Conservation (phyloP, 345 rosid species). For the Populus euphratica region DNA sequence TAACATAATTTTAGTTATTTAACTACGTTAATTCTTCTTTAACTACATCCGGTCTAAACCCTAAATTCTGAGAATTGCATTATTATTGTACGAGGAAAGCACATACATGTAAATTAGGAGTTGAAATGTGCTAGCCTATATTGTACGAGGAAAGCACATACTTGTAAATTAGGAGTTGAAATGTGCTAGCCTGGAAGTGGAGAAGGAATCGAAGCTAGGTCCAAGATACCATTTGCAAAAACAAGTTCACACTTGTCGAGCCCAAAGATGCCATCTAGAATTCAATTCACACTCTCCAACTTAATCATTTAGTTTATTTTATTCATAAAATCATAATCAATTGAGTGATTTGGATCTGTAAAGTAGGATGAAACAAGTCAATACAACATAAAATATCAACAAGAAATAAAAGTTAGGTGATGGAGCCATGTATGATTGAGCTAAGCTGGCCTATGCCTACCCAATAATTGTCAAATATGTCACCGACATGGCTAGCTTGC, state of each 20-base stretch:
- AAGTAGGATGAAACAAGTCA: neutral
- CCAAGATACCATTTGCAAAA: slow-evolving; percentile 4
- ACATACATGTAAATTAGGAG: neutral
- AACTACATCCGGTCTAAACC: no score
- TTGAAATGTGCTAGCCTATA: neutral
- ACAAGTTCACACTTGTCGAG: neutral
- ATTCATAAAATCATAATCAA: no score
- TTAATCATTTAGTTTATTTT: neutral
- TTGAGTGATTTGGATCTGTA: neutral
- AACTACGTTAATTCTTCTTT: no score
- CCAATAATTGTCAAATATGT: neutral
- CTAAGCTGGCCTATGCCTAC: neutral
- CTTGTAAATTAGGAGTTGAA: neutral
- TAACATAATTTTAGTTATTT: no score
- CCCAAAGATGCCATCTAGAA: slow-evolving; percentile 5
- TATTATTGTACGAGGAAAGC: neutral
- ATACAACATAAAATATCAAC: no score
- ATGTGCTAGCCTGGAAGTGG: neutral
- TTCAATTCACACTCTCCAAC: slow-evolving; percentile 1
- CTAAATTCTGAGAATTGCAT: no score
- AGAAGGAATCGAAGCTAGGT: neutral
- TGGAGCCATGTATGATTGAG: neutral
- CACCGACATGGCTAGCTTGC: neutral
- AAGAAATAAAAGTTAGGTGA: no score
- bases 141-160: neutral